Evolutionary conservation across 805 yeast species (phyloP).

Genomic region (Wickerhamiella galacta): DNA sequence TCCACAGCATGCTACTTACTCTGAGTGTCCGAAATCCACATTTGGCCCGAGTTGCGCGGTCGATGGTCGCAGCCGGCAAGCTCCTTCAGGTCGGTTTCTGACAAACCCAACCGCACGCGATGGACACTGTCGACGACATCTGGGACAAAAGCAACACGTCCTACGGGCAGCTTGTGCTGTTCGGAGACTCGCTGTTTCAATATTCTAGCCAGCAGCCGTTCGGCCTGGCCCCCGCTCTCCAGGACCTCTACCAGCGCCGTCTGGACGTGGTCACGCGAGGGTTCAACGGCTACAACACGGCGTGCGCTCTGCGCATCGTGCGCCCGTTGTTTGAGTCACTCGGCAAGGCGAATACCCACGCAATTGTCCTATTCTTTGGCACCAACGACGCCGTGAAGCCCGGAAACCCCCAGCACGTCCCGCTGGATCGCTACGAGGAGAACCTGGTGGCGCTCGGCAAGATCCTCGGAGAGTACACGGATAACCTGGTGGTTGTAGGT

Average conservation of each 20-base stretch:
- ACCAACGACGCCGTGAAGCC: slow-evolving; percentile 51
- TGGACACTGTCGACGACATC: too few relatives aligned
- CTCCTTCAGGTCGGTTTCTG: too few relatives aligned
- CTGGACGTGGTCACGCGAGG: slow-evolving; percentile 63
- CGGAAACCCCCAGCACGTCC: slow-evolving; percentile 32
- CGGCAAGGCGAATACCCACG: slow-evolving; percentile 20
- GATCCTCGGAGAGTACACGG: slow-evolving; percentile 25
- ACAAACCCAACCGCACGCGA: too few relatives aligned
- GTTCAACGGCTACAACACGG: slow-evolving; percentile 56
- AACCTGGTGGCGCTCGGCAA: slow-evolving; percentile 33
- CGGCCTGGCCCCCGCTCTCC: slow-evolving; percentile 35
- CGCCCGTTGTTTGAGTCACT: slow-evolving; percentile 32
- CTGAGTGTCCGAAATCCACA: slow-evolving; percentile 25
- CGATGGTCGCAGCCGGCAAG: too few relatives aligned
- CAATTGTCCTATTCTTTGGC: slow-evolving; percentile 56
- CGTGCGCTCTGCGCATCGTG: slow-evolving; percentile 36
- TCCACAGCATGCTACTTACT: slow-evolving; percentile 18
- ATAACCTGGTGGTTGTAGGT: slow-evolving; percentile 42
- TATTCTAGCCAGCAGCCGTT: slow-evolving; percentile 27
- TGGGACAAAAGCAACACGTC: too few relatives aligned
- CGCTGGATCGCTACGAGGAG: slow-evolving; percentile 29
- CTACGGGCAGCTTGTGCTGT: slow-evolving; percentile 41
- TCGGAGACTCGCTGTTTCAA: slow-evolving; percentile 62
- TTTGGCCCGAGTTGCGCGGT: slow-evolving; percentile 5
- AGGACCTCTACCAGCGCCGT: slow-evolving; percentile 32